Evolutionary conservation across 331 rosid genomes (phyloP), one percentile per base, ranked within the genome.

Genomic region (Acacia pycnantha): DNA sequence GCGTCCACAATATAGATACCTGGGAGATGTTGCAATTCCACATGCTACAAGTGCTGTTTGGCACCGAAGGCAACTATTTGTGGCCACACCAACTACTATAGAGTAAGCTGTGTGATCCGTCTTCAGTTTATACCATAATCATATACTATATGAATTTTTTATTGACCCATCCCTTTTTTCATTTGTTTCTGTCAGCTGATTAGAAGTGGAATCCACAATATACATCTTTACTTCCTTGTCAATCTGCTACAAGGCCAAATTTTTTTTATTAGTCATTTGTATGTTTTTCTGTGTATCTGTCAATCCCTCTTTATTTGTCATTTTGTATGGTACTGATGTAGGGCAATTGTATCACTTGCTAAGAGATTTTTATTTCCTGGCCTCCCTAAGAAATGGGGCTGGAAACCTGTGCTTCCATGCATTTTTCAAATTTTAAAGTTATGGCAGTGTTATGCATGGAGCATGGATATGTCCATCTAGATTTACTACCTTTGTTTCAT

Each of bases 11-110:
- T 96, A 85, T 87, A 88, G 99, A 87, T 96, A 96, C 87, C 83
- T 96, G 83, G 99, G 99, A 68, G 98, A 94, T 86, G 99, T 96
- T 74, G 98, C 99, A 50, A 96, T 96, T 88, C 94, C 97, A 47
- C 65, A 87, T 74, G 97, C 99, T 78, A 96, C 98, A 35, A 85
- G 99, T 82, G 99, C 92, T 51, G 95, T 94, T 75, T 96, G 99
- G 99, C 97, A 96, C 84, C 91, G 97, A 71, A 88, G 98, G 86
- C 99, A 96, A 70, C 89, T 96, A 29, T 96, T 96, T 81, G 98
- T 96, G 81, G 93, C 85, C 85, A 94, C 99, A 33, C 98, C 98
- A 78, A 96, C 99, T 77, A 96, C 98, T 77, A 88, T 96, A 22
- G 99, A 96, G 99, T 96, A 92, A 89, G 98, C 64, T 69, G 76